A percentile compares a stretch with the other conserved stretches of the same genome.
Conservation (phyloP, 805 yeast species). For the Hanseniaspora valbyensis region DNA sequence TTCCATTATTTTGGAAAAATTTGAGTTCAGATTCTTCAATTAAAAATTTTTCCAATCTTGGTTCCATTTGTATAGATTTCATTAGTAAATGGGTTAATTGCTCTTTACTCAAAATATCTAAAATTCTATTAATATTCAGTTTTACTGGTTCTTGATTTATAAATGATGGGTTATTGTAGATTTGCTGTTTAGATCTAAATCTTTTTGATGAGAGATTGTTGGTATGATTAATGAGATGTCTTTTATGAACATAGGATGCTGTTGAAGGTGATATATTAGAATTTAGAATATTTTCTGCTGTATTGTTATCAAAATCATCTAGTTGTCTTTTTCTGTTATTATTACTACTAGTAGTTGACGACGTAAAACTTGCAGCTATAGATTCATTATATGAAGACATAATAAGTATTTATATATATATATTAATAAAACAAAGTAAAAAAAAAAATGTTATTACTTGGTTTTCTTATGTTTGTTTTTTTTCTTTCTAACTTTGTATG, state of each 20-base stretch:
- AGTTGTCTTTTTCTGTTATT: neutral
- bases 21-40: constrained; percentile 8
- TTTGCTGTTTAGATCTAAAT: neutral
- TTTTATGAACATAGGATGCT: neutral
- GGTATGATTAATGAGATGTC: no score
- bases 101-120: constrained; percentile 27
- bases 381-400: neutral
- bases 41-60: constrained; percentile 5
- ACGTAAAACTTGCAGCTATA: neutral
- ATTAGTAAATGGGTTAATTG: constrained; percentile 22
- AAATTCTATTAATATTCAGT: constrained; percentile 26
- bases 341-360: neutral
- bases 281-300: no score
- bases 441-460: no score
- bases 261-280: neutral
- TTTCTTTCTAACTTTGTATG: no score
- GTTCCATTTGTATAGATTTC: constrained; percentile 17
- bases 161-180: neutral
- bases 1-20: constrained; percentile 4
- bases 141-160: constrained; percentile 21
- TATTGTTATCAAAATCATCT: neutral
- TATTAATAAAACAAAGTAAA: no score
- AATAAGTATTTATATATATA: neutral
- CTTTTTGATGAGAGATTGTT: constrained; percentile 4
- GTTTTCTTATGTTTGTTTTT: no score